Conservation (phyloP, 805 yeast genomes). For the Blastobotrys attinorum region DNA sequence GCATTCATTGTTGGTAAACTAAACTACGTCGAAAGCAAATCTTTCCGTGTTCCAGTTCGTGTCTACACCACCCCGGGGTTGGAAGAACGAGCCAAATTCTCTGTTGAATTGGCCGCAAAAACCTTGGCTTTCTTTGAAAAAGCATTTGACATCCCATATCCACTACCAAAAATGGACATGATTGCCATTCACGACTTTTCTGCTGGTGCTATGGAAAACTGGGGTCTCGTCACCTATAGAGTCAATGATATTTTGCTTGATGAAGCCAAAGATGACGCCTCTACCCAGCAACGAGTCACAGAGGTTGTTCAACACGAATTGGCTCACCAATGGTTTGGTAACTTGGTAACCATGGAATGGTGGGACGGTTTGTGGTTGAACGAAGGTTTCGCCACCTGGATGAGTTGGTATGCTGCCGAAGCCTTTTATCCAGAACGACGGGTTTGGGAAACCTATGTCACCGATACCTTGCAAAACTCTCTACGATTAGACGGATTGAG, state of each 20-base stretch:
- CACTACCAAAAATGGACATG: constrained; percentile 74
- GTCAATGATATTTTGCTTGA: constrained; percentile 56
- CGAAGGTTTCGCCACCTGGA: constrained; percentile 88
- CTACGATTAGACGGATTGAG: constrained; percentile 65
- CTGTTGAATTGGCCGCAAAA: constrained; percentile 56
- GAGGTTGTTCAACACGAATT: constrained; percentile 80
- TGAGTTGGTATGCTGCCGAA: constrained; percentile 64
- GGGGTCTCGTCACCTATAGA: constrained; percentile 73
- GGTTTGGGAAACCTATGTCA: constrained; percentile 68
- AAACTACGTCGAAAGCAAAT: constrained; percentile 47
- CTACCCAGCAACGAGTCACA: constrained; percentile 62
- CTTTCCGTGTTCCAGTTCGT: constrained; percentile 55
- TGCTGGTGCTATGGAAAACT: constrained; percentile 88
- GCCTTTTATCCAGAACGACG: constrained; percentile 75
- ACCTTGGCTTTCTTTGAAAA: constrained; percentile 59
- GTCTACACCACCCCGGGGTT: constrained; percentile 64
- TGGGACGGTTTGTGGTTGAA: constrained; percentile 90
- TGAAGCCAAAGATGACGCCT: constrained; percentile 54
- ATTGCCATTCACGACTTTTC: constrained; percentile 72
- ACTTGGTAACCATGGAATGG: constrained; percentile 86
- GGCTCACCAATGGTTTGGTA: constrained; percentile 91
- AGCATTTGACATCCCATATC: constrained; percentile 63
- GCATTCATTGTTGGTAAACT: constrained; percentile 69
- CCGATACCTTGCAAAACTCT: constrained; percentile 69
- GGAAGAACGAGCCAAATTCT: constrained; percentile 53